Conservation (phyloP, 2,329 filamentous ascomycete genomes). For the Monilinia fructicola region DNA sequence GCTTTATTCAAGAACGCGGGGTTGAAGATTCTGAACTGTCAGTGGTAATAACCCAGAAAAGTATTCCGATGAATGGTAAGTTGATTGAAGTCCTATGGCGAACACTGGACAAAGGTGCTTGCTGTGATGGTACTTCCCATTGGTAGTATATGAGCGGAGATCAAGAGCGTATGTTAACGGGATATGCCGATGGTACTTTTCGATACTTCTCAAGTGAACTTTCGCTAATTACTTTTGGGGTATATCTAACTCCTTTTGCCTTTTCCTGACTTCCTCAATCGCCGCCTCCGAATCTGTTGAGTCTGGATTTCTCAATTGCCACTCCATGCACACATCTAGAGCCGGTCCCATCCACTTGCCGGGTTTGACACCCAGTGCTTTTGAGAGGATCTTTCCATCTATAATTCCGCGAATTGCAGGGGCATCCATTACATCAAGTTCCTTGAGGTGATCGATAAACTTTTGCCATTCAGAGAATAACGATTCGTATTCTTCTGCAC, state of each 20-base stretch:
- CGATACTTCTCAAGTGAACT: background rate
- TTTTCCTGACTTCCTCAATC: slow-evolving; percentile 56
- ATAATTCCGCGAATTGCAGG: slow-evolving; percentile 62
- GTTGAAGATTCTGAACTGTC: no score
- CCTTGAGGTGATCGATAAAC: slow-evolving; percentile 57
- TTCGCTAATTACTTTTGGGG: slow-evolving; percentile 25
- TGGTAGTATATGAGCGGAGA: no score
- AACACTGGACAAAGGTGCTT: background rate
- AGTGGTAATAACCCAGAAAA: no score
- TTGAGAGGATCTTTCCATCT: slow-evolving; percentile 72
- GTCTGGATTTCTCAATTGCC: slow-evolving; percentile 81
- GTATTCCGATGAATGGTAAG: background rate
- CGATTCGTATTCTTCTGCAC: slow-evolving; percentile 32
- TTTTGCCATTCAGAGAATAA: slow-evolving; percentile 53
- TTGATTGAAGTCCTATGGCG: background rate
- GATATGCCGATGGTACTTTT: background rate
- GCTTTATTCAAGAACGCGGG: no score
- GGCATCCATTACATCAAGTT: slow-evolving; percentile 56
- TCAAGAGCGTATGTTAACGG: background rate
- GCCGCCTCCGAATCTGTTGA: slow-evolving; percentile 58
- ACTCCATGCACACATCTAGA: slow-evolving; percentile 76
- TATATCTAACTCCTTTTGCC: slow-evolving; percentile 37
- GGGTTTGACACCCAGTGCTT: slow-evolving; percentile 64
- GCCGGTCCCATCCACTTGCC: slow-evolving; percentile 84
- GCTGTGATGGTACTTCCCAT: background rate